These are phyloP conservation scores for Dryas integrifolia DNA, from an alignment of 331 rosid species.

Conservation along the genomic window DNA sequence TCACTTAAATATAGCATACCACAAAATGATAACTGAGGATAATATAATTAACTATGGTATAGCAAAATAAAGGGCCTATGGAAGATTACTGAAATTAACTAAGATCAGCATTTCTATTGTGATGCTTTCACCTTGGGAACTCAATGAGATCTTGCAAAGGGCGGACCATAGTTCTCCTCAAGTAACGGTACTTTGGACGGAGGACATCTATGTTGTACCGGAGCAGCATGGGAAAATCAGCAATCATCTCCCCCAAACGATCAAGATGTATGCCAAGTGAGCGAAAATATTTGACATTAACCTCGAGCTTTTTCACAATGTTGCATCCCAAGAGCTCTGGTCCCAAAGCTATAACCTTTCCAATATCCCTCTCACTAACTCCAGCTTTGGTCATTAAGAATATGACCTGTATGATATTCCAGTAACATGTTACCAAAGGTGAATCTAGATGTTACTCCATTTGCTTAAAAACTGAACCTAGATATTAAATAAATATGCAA, in stretches of 20 bases:
- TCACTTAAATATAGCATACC: neutral
- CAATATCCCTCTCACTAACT: conserved; percentile 64
- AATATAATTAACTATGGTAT: neutral
- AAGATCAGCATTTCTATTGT: conserved; percentile 11
- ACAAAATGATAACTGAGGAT: neutral
- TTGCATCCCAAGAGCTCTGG: conserved; percentile 91
- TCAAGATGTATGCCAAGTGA: conserved; percentile 69
- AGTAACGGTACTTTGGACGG: conserved; percentile 74
- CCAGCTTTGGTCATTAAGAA: conserved; percentile 89
- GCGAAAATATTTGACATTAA: conserved; percentile 63
- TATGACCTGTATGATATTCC: conserved; percentile 59
- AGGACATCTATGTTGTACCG: conserved; percentile 69
- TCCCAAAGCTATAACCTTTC: conserved; percentile 75
- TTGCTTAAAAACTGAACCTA: conserved; percentile 1
- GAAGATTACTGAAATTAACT: neutral
- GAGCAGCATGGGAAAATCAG: conserved; percentile 86
- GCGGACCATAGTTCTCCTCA: conserved; percentile 83
- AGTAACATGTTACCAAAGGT: conserved; percentile 20
- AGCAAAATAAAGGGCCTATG: neutral
- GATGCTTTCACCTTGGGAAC: conserved; percentile 75
- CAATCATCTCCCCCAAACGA: conserved; percentile 77
- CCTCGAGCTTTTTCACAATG: conserved; percentile 75
- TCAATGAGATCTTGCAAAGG: conserved; percentile 73
- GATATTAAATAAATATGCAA: neutral
- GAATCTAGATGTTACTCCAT: neutral